Base-by-base conservation (phyloP, 176 grass and related monocot genomes). In the Puccinellia tenuiflora region DNA sequence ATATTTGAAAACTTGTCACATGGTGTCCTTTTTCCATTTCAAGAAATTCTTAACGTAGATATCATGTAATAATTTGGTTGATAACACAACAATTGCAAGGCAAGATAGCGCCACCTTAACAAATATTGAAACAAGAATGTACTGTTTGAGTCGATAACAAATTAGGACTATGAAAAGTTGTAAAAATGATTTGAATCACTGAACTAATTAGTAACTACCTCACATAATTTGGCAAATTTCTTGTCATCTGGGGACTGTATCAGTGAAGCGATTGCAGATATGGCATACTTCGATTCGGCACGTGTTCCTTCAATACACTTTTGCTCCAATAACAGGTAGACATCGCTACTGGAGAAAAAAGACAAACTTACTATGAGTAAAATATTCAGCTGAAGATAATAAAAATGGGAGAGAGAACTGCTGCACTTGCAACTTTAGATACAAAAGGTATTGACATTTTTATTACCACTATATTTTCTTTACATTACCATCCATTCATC, bases 261-360 rank as follows among this genome's bases (percentile, higher is more conserved):
- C 22, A 98, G 73, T 38, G 91, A 92, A 88, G 76, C 84, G 81
- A 98, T 95, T 76, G 88, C 87, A 68, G 61, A 73, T 57, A 95
- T 75, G 62, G 96, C 96, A 76, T 90, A 87, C 79, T 98, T 98
- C 34, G 96, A 89, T 88, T 98, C 96, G n/a, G 66, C 74, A 46
- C 93, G 92, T 45, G 96, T 95, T 85, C 96, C 96, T 83, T 95
- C 91, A 70, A 95, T 88, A 80, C 96, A 98, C 81, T 88, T 98
- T 75, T 72, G 67, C 79, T 98, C 96, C 89, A 95, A 78, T 85
- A 95, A 81, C 61, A 74, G 83, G 80, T 98, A 98, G 50, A 95
- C 81, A 63, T 83, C 76, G 79, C 86, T 93, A 74, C 66, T 84
- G 86, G 72, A 50, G 83, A 82, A 63, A 73, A 79, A 81, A 64